A percentile compares a stretch with the other conserved stretches of the same genome.
Evolutionary conservation across 257 asterid genomes (phyloP).

Genomic region (Ilex asprella): DNA sequence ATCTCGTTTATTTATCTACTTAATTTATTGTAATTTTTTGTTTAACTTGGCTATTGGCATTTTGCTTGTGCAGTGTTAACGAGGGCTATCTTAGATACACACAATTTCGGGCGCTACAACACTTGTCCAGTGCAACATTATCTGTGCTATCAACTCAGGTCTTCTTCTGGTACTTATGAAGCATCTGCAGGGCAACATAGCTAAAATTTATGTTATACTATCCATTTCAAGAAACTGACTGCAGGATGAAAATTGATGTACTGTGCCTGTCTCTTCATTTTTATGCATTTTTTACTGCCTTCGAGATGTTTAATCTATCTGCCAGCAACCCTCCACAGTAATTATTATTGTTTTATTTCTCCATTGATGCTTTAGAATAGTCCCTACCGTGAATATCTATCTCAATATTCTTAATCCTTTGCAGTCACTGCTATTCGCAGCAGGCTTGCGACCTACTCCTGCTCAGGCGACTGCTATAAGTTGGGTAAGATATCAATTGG

Average conservation of each 20-base stretch:
- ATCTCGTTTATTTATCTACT: too few relatives aligned
- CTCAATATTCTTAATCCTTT: conserved; percentile 44
- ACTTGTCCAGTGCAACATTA: conserved; percentile 85
- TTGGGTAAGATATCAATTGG: conserved; percentile 56
- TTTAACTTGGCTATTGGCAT: background rate
- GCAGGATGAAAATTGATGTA: background rate
- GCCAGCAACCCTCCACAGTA: background rate
- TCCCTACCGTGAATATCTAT: conserved; percentile 14
- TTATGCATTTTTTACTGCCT: background rate
- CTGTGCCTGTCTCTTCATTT: background rate
- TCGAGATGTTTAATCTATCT: too few relatives aligned
- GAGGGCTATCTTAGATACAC: conserved; percentile 97
- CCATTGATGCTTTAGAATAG: conserved; percentile 10
- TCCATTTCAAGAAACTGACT: too few relatives aligned
- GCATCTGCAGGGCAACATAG: conserved; percentile 1
- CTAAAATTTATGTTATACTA: too few relatives aligned
- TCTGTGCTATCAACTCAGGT: conserved; percentile 98
- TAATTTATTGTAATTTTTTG: background rate
- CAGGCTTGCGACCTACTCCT: conserved; percentile 98
- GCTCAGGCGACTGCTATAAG: conserved; percentile 99
- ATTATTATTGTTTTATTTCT: background rate
- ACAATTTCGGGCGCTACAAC: conserved; percentile 90
- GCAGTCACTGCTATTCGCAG: conserved; percentile 96
- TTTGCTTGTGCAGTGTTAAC: conserved; percentile 62
- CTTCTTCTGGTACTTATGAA: conserved; percentile 25